phyloP scores from a whole-genome alignment of 108 stramenopile genomes.

The Discostella stelligeroides region DNA sequence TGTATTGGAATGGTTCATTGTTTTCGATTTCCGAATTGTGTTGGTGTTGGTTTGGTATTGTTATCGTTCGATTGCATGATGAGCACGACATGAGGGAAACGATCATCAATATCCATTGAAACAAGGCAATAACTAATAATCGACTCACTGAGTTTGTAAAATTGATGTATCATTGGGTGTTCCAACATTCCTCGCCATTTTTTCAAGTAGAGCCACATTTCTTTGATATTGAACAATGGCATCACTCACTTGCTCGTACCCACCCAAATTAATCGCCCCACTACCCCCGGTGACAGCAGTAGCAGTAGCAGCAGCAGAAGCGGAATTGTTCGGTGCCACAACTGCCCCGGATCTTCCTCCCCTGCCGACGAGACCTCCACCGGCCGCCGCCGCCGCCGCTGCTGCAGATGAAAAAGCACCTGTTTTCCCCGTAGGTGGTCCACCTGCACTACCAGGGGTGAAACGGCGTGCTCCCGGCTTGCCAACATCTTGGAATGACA shows the following conservation, averaged over 20 bases:
- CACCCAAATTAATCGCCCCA: background rate
- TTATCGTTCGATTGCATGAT: background rate
- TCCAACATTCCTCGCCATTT: slow-evolving; percentile 64
- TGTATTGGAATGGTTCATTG: background rate
- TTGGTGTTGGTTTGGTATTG: background rate
- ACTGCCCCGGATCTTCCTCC: slow-evolving; percentile 15
- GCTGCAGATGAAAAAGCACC: slow-evolving; percentile 7
- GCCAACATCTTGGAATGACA: slow-evolving; percentile 65
- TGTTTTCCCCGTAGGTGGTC: no score
- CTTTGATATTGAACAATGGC: slow-evolving; percentile 71
- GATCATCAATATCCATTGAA: background rate
- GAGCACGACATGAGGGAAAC: background rate
- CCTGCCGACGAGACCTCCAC: background rate
- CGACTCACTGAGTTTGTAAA: slow-evolving; percentile 72
- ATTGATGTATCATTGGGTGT: slow-evolving; percentile 49
- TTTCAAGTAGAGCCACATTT: slow-evolving; percentile 81
- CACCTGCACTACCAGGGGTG: background rate
- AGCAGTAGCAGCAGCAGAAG: background rate
- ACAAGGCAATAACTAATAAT: background rate
- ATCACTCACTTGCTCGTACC: slow-evolving; percentile 58
- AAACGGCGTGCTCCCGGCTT: slow-evolving; percentile 10
- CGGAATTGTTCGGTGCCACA: slow-evolving; percentile 2
- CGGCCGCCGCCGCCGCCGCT: background rate
- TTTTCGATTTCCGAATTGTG: background rate
- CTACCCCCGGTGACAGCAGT: background rate